Conservation (phyloP, 441 rosid genomes). For the Pelargonium fulgidum region DNA sequence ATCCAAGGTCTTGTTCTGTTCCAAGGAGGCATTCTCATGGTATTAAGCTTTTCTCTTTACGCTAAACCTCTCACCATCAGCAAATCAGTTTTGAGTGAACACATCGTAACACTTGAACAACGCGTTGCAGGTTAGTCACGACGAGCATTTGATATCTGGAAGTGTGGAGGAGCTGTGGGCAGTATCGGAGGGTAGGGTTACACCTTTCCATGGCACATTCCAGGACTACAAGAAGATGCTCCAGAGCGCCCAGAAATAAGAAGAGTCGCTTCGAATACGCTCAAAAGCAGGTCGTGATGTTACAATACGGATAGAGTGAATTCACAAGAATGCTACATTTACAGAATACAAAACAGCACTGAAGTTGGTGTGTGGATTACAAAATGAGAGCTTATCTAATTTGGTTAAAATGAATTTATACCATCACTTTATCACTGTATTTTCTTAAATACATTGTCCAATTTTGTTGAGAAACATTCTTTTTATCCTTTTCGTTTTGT, state of each 20-base stretch:
- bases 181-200: constrained; percentile 64
- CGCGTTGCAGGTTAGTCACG: constrained; percentile 78
- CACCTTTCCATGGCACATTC: constrained; percentile 85
- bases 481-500: too few species aligned
- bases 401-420: too few species aligned
- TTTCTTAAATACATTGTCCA: too few species aligned
- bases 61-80: neutral
- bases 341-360: too few species aligned
- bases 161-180: constrained; percentile 94
- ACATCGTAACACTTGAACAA: neutral
- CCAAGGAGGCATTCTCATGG: constrained; percentile 99
- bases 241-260: constrained; percentile 26
- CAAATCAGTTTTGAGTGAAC: neutral
- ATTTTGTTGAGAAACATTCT: too few species aligned
- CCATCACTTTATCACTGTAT: too few species aligned
- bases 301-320: neutral
- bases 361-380: too few species aligned
- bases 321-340: neutral
- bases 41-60: constrained; percentile 19
- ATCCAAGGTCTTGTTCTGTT: constrained; percentile 95
- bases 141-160: constrained; percentile 90
- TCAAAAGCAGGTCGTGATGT: neutral
- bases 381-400: too few species aligned
- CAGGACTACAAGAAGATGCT: constrained; percentile 81
- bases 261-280: neutral